phyloP scores from a whole-genome alignment of 176 grass and related monocot species.

The Cenchrus fungigraminus region DNA sequence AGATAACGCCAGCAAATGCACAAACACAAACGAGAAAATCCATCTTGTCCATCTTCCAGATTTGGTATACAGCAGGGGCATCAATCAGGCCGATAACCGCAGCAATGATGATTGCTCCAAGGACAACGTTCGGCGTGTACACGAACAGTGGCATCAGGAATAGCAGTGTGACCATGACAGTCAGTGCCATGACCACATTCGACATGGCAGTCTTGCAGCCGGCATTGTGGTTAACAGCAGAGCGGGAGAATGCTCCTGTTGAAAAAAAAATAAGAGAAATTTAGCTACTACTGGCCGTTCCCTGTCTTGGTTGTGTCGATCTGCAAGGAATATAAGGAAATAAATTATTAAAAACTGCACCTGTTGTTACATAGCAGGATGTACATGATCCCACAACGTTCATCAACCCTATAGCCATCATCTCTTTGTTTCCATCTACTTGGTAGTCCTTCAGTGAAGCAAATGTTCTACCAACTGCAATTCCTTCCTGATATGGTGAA shows the following conservation, averaged over 20 bases:
- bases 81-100: conserved; percentile 88
- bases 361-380: conserved; percentile 96
- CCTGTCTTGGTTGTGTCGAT: background rate
- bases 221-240: conserved; percentile 94
- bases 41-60: conserved; percentile 98
- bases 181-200: conserved; percentile 88
- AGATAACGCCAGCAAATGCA: conserved; percentile 91
- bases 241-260: conserved; percentile 91
- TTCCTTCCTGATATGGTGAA: conserved; percentile 68
- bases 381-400: conserved; percentile 98
- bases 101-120: conserved; percentile 83
- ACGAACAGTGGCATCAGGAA: conserved; percentile 93
- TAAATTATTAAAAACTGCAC: conserved; percentile 24
- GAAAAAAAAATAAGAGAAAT: background rate
- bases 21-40: conserved; percentile 89
- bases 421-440: conserved; percentile 97
- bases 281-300: background rate
- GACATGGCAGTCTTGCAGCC: conserved; percentile 96
- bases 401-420: conserved; percentile 99
- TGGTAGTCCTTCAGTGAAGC: conserved; percentile 87
- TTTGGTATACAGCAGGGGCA: conserved; percentile 63
- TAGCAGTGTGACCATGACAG: conserved; percentile 86
- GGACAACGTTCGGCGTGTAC: conserved; percentile 91
- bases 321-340: background rate
- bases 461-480: conserved; percentile 95